Percentiles rank a stretch among this genome's conserved stretches.
phyloP scores from a whole-genome alignment of 108 stramenopile species.

The Nitzschia inconspicua region DNA sequence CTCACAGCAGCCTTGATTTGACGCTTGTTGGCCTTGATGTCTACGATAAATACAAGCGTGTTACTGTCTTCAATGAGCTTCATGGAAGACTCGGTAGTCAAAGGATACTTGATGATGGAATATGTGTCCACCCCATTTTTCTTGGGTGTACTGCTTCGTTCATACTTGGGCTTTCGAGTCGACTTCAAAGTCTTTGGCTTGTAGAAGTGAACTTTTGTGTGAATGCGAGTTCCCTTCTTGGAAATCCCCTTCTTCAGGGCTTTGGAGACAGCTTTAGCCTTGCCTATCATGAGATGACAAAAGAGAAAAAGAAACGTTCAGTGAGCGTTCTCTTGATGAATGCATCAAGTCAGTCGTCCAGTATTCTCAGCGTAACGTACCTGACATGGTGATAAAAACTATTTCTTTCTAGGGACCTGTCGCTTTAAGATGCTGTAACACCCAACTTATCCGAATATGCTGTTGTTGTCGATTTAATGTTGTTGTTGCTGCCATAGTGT shows the following conservation, averaged over 20 bases:
- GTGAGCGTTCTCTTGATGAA: too few species aligned
- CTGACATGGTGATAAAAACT: too few species aligned
- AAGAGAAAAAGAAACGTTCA: background rate
- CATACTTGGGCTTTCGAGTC: constrained; percentile 89
- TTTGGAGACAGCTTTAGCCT: constrained; percentile 87
- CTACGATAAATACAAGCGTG: constrained; percentile 99
- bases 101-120: constrained; percentile 96
- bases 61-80: constrained; percentile 99
- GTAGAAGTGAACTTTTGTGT: constrained; percentile 99
- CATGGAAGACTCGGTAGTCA: constrained; percentile 99
- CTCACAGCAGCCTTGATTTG: constrained; percentile 99
- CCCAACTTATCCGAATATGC: too few species aligned
- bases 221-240: constrained; percentile 96
- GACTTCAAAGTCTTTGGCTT: constrained; percentile 90
- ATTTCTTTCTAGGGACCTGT: too few species aligned
- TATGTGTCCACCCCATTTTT: constrained; percentile 76
- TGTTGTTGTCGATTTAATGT: too few species aligned
- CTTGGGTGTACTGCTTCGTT: constrained; percentile 68
- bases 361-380: too few species aligned
- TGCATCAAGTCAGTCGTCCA: too few species aligned
- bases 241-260: constrained; percentile 89
- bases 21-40: constrained; percentile 98
- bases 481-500: too few species aligned
- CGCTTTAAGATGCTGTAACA: too few species aligned
- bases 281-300: constrained; percentile 34